Percentiles rank a stretch among this genome's conserved stretches.
Conservation (phyloP, 371 early-diverging fungal genomes). For the Conidiobolus incongruus region DNA sequence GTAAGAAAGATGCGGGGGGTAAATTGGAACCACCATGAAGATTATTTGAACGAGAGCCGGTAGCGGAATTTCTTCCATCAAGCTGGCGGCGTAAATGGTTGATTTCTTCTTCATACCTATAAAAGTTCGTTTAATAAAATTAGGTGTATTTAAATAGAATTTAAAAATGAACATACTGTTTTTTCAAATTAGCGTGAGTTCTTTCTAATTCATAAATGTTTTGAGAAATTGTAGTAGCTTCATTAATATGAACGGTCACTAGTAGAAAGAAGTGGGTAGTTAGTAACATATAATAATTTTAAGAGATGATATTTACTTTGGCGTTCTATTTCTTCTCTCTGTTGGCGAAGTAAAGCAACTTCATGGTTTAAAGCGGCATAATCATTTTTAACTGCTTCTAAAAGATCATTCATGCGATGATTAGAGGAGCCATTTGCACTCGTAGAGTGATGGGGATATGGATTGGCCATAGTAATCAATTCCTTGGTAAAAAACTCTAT, state of each 20-base stretch:
- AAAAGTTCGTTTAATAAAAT: background rate
- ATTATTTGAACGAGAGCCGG: too few relatives aligned
- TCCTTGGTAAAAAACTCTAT: too few relatives aligned
- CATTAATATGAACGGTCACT: constrained; percentile 51
- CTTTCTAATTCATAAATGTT: constrained; percentile 54
- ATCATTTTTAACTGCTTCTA: too few relatives aligned
- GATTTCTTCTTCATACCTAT: constrained; percentile 56
- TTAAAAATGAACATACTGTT: constrained; percentile 16
- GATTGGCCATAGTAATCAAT: too few relatives aligned
- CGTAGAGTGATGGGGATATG: too few relatives aligned
- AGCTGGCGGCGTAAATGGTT: constrained; percentile 45
- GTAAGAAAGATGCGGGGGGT: too few relatives aligned
- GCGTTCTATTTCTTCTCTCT: constrained; percentile 74
- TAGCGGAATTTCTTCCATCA: constrained; percentile 9
- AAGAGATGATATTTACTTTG: constrained; percentile 36
- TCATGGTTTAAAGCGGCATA: too few relatives aligned
- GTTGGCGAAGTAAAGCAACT: constrained; percentile 7
- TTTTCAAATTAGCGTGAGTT: constrained; percentile 48
- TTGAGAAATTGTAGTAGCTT: constrained; percentile 50
- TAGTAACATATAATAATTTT: constrained; percentile 3
- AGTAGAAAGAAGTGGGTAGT: constrained; percentile 4
- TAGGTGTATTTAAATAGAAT: too few relatives aligned
- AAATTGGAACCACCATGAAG: too few relatives aligned
- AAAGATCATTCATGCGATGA: too few relatives aligned
- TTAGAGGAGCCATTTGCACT: too few relatives aligned